Base-by-base conservation (phyloP, 306 rosid species). In the Sphenostylis stenocarpa region DNA sequence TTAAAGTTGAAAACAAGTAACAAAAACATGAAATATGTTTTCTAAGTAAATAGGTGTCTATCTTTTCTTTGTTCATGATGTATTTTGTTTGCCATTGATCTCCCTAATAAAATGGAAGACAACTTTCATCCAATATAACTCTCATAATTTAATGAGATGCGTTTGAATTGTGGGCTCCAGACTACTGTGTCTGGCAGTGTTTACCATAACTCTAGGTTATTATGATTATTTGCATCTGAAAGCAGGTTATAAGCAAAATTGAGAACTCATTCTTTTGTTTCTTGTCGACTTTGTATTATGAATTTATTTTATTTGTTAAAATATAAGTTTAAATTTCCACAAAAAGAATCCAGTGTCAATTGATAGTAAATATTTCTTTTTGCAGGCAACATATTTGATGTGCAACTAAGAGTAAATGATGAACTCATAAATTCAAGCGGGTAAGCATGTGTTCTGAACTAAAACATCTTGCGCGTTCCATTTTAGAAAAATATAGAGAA, bases 401-500 rank as follows among this genome's bases (percentile, higher is more conserved):
- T 73, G 61, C 63, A 86, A 62, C 47, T 56, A 34, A 77, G 85
- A 17, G 38, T 86, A 47, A 78, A 44, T 4, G 85, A 49, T 39
- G 85, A 86, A 77, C 29, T 48, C 51, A 73, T 86, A 36, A 83
- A 83, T 70, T 33, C 85, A 69, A 80, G 87, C 87, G 77, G 85
- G 89, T 86, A 77, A 64, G 57, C 72, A 51, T 48, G 70, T 57
- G 24, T 56, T 29, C 26, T n/a, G 44, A 15, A 52, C 62, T 44
- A 26, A 52, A 64, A 43, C 39, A 10, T 44, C 20, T 61, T 23
- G 44, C 21, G 57, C 7, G 56, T 53, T 61, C 45, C 61, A 23
- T 48, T 38, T 21, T 34, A 3, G 19, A 51, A 21, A 38, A 64
- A 10, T 23, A 5, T 34, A 34, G 19, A 36, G 55, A 67, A 66